Percentiles rank a stretch among this genome's conserved stretches.
phyloP scores from a whole-genome alignment of 163 green algal genomes.

The Chlorella variabilis region DNA sequence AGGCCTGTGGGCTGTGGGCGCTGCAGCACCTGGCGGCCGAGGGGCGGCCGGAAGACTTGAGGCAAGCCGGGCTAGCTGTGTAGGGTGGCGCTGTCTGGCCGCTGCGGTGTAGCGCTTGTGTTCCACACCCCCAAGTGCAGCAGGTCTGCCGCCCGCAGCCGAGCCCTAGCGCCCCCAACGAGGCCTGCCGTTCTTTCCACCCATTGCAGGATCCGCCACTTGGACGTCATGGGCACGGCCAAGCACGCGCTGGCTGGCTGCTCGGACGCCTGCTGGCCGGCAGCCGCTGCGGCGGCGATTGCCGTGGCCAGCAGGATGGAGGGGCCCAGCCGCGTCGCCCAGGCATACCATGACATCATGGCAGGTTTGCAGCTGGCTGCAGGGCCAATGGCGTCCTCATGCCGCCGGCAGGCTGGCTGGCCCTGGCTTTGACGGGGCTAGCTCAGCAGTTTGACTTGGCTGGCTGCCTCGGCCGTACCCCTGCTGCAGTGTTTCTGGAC shows the following conservation, averaged over 20 bases:
- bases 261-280: conserved; percentile 46
- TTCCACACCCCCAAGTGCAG: no score
- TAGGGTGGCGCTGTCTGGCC: no score
- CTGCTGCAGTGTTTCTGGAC: conserved; percentile 54
- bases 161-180: background rate
- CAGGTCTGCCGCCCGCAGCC: no score
- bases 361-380: background rate
- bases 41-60: background rate
- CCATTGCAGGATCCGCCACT: background rate
- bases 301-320: conserved; percentile 47
- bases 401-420: background rate
- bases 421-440: no score
- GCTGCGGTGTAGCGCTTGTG: no score
- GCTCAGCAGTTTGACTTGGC: no score
- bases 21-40: conserved; percentile 51
- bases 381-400: background rate
- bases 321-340: conserved; percentile 33
- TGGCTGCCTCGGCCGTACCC: no score
- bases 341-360: conserved; percentile 51
- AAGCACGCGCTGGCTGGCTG: conserved; percentile 49
- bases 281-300: conserved; percentile 50
- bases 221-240: background rate
- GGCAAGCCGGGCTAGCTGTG: background rate
- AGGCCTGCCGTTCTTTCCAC: background rate
- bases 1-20: conserved; percentile 46